Evolutionary conservation across 2,329 filamentous ascomycete species (phyloP).

Genomic region (Pestalotiopsis sp.): DNA sequence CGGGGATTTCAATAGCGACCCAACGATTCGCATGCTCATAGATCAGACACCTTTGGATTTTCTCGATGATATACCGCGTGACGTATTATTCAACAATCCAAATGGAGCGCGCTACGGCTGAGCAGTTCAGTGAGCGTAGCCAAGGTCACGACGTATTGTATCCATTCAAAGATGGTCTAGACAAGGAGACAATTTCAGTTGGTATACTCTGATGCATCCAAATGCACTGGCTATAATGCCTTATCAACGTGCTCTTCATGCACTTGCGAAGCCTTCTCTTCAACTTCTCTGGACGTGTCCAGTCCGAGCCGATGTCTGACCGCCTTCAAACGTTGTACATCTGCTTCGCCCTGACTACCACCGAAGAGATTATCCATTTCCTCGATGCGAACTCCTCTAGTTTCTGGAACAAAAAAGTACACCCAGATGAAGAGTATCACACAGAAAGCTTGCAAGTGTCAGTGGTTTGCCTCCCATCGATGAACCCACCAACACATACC

Average conservation of each 20-base stretch:
- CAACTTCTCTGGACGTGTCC: neutral
- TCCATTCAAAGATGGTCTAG: neutral
- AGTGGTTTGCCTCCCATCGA: conserved; percentile 35
- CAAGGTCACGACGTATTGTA: neutral
- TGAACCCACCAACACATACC: conserved; percentile 40
- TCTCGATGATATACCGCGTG: neutral
- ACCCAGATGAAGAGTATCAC: conserved; percentile 1
- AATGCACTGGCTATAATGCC: neutral
- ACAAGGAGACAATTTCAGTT: neutral
- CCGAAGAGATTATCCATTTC: neutral
- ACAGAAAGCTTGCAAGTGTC: neutral
- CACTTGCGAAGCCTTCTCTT: neutral
- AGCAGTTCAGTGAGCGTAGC: neutral
- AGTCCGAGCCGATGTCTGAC: neutral
- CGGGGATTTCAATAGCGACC: conserved; percentile 6
- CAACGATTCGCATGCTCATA: conserved; percentile 12
- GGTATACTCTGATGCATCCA: neutral
- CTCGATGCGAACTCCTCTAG: neutral
- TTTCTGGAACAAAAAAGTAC: conserved; percentile 4
- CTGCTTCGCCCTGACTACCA: neutral
- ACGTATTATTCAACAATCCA: neutral
- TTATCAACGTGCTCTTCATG: neutral
- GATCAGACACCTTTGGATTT: conserved; percentile 10
- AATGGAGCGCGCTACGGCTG: neutral
- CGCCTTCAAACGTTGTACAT: neutral